phyloP scores from a whole-genome alignment of 768 basidiomycete species.

The Boletus rufocinnamomeus region DNA sequence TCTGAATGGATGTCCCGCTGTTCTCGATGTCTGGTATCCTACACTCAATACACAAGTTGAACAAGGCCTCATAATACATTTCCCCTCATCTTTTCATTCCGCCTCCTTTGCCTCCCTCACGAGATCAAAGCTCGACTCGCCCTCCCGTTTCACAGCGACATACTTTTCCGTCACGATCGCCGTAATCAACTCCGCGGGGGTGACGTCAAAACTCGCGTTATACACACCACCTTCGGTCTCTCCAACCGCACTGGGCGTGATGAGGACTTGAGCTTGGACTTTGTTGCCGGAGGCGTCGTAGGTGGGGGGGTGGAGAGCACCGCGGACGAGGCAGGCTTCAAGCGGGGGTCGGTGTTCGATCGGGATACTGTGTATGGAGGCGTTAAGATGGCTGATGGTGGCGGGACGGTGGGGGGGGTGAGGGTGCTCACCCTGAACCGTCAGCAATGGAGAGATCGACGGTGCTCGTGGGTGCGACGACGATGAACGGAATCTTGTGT shows the following conservation, averaged over 20 bases:
- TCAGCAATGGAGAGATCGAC: constrained; percentile 80
- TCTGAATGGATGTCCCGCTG: too few species aligned
- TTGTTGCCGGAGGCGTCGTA: constrained; percentile 43
- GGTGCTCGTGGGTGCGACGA: constrained; percentile 90
- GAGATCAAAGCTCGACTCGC: constrained; percentile 63
- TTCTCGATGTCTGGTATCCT: background rate
- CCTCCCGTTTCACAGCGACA: constrained; percentile 72
- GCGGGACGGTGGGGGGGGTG: background rate
- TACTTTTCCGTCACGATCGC: constrained; percentile 96
- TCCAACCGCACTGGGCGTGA: constrained; percentile 66
- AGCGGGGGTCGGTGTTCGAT: constrained; percentile 90
- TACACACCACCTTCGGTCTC: constrained; percentile 48
- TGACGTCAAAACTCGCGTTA: constrained; percentile 97
- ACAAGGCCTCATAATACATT: background rate
- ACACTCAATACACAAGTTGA: background rate
- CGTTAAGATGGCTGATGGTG: background rate
- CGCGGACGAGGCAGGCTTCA: constrained; percentile 88
- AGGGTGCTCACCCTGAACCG: constrained; percentile 53
- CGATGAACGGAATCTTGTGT: constrained; percentile 88
- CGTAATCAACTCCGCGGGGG: constrained; percentile 90
- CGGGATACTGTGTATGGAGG: constrained; percentile 56
- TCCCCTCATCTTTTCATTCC: background rate
- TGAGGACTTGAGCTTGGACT: constrained; percentile 77
- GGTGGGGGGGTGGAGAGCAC: constrained; percentile 63
- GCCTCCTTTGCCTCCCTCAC: constrained; percentile 34